These are phyloP conservation scores for Eragrostis tef DNA, from an alignment of 202 grass and related monocot genomes.

Conservation along the genomic window DNA sequence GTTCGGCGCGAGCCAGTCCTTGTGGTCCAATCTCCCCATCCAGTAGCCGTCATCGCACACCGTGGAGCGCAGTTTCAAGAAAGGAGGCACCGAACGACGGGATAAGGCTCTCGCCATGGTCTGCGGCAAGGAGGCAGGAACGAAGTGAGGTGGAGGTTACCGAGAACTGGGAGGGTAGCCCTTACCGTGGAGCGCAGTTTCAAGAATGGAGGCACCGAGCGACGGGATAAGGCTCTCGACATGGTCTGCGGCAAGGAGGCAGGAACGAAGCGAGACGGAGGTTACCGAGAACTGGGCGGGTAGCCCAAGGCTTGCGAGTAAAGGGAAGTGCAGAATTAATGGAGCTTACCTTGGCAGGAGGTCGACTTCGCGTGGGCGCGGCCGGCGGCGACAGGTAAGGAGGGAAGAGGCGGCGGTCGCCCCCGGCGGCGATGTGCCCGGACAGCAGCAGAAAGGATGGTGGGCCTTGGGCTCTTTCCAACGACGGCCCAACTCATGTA, in stretches of 20 bases:
- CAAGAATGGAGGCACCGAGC: constrained; percentile 44
- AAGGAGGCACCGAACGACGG: constrained; percentile 38
- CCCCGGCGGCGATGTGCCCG: constrained; percentile 8
- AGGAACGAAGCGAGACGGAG: not conserved
- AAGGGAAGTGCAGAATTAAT: not conserved
- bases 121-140: not conserved
- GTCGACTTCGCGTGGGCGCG: too few species aligned
- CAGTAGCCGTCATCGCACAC: constrained; percentile 54
- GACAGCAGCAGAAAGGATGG: not conserved
- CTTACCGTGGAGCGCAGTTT: constrained; percentile 37
- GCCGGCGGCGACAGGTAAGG: constrained; percentile 3
- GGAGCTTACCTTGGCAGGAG: not conserved
- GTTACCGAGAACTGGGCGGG: not conserved
- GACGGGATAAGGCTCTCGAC: constrained; percentile 44
- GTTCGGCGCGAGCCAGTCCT: constrained; percentile 92
- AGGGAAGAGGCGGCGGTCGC: not conserved
- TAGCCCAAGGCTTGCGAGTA: not conserved
- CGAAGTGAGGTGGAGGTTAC: too few species aligned
- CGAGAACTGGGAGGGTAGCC: too few species aligned
- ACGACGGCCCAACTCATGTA: not conserved
- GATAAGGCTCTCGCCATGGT: constrained; percentile 47
- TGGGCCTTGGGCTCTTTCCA: constrained; percentile 13
- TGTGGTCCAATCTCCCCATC: constrained; percentile 72
- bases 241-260: constrained; percentile 15
- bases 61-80: constrained; percentile 45